Evolutionary conservation across 352 stramenopile species (phyloP), one percentile per base, ranked within the genome.

Genomic region (Pythium biforme): DNA sequence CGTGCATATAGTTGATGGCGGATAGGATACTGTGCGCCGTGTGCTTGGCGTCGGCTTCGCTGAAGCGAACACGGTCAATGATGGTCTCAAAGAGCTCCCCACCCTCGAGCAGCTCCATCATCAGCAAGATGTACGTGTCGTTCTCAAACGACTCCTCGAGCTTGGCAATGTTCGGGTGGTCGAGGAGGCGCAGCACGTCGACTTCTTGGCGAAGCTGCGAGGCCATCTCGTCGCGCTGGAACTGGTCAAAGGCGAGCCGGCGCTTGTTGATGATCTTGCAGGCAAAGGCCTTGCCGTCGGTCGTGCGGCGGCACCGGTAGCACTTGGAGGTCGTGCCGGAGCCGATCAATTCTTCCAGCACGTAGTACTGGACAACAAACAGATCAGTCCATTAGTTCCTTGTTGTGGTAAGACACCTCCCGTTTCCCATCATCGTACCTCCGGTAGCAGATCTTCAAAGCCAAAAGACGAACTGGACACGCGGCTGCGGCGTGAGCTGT

Each of bases 1-100:
- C 61, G 75, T 94, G 85, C 74, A 94, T 87, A 65, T 91, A 81
- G 56, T 76, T 67, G 43, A 94, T 79, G 17, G 83, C 80, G 2
- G 75, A 87, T n/a, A 91, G 72, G n/a, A 94, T 66, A 10, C 68
- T 76, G 14, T 64, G 70, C 5, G 73, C 76, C 15, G 90, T 74
- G 37, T 84, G 57, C 15, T 74, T 55, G 14, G 85, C 85, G 22
- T 92, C 79, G 2, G 43, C 48, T 41, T 94, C 85, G 0, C 69
- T 71, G 43, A 90, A 86, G 1, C 73, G 69, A 2, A 80, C 83
- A 27, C 75, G 78, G 50, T 90, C 72, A 12, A 94, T 74, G 41
- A 94, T 89, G 3, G 81, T 79, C 41, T 94, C 85, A 59, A 94
- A 94, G 22, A 94, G 72, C 68, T 94, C 85, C 39, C 85, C 85